A percentile compares a stretch with the other conserved stretches of the same genome.
Evolutionary conservation across 2,329 filamentous ascomycete genomes (phyloP).

Genomic region (Cryphonectria radicalis): DNA sequence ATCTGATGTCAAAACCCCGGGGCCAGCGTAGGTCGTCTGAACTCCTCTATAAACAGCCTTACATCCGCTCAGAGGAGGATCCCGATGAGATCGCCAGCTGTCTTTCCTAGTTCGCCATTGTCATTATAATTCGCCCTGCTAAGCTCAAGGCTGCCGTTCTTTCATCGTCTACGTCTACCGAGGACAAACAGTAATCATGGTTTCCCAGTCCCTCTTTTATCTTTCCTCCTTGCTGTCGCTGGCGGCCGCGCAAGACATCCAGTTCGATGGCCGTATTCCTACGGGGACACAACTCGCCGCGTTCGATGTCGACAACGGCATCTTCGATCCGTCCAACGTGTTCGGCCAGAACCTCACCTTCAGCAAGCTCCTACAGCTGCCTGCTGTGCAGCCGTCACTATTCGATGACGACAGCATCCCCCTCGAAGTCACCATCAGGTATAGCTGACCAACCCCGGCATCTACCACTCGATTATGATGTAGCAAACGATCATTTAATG

Average conservation of each 20-base stretch:
- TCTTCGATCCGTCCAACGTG: slow-evolving; percentile 57
- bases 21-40: not conserved
- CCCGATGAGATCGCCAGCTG: slow-evolving; percentile 5
- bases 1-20: not conserved
- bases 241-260: slow-evolving; percentile 35
- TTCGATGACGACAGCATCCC: slow-evolving; percentile 52
- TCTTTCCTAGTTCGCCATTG: not conserved
- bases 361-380: slow-evolving; percentile 55
- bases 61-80: not conserved
- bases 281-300: slow-evolving; percentile 41
- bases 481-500: not conserved
- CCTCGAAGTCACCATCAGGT: slow-evolving; percentile 58
- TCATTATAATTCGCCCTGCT: slow-evolving; percentile 17
- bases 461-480: not conserved
- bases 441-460: not conserved
- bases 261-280: slow-evolving; percentile 54
- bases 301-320: slow-evolving; percentile 47
- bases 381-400: slow-evolving; percentile 44
- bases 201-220: slow-evolving; percentile 16
- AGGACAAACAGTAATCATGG: slow-evolving; percentile 18
- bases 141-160: slow-evolving; percentile 19
- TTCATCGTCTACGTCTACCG: not conserved
- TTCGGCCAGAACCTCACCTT: slow-evolving; percentile 58
- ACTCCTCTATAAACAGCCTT: slow-evolving; percentile 18
- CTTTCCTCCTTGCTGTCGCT: slow-evolving; percentile 22